phyloP scores from a whole-genome alignment of 2,329 filamentous ascomycete species.

The Alternaria burnsii region DNA sequence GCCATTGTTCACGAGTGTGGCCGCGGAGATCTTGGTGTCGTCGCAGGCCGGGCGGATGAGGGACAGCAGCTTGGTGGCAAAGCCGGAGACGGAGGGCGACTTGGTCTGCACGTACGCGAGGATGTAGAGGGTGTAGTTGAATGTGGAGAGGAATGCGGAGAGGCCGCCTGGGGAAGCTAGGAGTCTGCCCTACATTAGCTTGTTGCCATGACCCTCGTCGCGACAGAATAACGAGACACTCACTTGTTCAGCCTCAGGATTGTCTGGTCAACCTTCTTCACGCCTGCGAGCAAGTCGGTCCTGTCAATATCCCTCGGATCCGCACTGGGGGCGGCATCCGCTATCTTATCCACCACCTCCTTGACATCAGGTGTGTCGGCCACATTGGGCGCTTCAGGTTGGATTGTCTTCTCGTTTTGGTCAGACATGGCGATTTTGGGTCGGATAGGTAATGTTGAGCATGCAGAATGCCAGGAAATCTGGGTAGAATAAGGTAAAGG shows the following conservation, averaged over 20 bases:
- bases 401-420: constrained; percentile 39
- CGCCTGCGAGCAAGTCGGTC: constrained; percentile 36
- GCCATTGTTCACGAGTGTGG: constrained; percentile 37
- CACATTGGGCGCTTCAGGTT: constrained; percentile 45
- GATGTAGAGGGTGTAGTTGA: constrained; percentile 59
- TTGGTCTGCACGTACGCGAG: constrained; percentile 55
- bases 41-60: constrained; percentile 44
- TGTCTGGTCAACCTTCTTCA: constrained; percentile 49
- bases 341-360: constrained; percentile 36
- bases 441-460: constrained; percentile 9
- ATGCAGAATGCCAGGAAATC: constrained; percentile 20
- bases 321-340: constrained; percentile 25
- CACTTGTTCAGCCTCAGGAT: constrained; percentile 58
- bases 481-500: constrained; percentile 23
- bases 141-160: constrained; percentile 56
- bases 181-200: constrained; percentile 42
- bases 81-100: constrained; percentile 40
- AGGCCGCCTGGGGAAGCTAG: constrained; percentile 56
- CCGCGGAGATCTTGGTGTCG: constrained; percentile 33
- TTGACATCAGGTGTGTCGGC: constrained; percentile 29
- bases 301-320: constrained; percentile 23
- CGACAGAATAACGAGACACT: background rate
- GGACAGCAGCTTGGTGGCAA: constrained; percentile 43
- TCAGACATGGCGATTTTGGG: constrained; percentile 41
- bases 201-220: background rate